Conservation (phyloP, 371 early-diverging fungal genomes). For the Rhizopus delemar region DNA sequence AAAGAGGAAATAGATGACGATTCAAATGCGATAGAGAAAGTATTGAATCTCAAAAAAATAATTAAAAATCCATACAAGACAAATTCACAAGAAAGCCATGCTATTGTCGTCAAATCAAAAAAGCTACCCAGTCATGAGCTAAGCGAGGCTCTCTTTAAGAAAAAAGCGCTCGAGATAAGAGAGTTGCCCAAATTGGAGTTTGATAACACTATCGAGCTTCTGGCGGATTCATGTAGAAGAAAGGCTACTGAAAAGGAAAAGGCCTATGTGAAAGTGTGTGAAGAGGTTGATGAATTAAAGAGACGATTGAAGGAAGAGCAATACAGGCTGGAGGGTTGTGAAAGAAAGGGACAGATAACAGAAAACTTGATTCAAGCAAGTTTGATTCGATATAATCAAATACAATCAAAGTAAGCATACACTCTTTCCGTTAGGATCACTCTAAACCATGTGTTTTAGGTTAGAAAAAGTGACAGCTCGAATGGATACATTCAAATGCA, state of each 20-base stretch:
- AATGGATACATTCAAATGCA: not conserved
- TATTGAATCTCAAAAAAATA: too few species aligned
- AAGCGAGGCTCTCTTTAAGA: not conserved
- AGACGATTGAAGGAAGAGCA: not conserved
- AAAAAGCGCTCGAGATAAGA: not conserved
- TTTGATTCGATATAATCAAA: not conserved
- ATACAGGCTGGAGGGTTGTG: not conserved
- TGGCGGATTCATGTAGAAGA: slow-evolving; percentile 3
- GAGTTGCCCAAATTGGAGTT: not conserved
- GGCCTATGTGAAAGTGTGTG: not conserved
- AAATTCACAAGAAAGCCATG: not conserved
- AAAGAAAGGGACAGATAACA: not conserved
- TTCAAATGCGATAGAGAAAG: too few species aligned
- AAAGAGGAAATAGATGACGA: too few species aligned
- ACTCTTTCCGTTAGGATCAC: not conserved
- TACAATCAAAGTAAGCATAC: not conserved
- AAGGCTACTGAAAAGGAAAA: slow-evolving; percentile 5
- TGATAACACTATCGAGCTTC: slow-evolving; percentile 4
- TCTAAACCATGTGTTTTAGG: not conserved
- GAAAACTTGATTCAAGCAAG: not conserved
- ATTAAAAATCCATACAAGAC: not conserved
- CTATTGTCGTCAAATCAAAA: not conserved
- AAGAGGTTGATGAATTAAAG: not conserved
- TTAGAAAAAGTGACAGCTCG: not conserved
- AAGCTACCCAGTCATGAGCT: not conserved